These are phyloP conservation scores for Schoenoplectus triqueter DNA, from an alignment of 202 grass and related monocot species.

Conservation along the genomic window DNA sequence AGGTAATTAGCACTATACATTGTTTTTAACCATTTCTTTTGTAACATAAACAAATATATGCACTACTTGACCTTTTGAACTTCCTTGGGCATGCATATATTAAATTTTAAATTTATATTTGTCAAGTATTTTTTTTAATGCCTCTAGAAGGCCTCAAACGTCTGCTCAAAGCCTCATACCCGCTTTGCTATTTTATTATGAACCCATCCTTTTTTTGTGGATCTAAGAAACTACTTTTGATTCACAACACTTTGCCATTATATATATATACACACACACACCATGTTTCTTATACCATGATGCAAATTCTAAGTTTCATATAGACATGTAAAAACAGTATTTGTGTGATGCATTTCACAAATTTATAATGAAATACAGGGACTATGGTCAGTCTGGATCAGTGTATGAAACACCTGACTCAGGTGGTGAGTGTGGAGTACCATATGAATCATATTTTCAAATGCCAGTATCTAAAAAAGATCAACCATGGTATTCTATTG, in stretches of 20 bases:
- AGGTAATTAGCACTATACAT: conserved; percentile 45
- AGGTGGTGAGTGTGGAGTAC: conserved; percentile 73
- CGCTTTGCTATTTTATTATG: not conserved
- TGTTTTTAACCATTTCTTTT: not conserved
- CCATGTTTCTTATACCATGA: not conserved
- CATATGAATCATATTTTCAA: conserved; percentile 83
- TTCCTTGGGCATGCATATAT: conserved; percentile 13
- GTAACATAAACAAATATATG: not conserved
- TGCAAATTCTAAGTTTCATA: not conserved
- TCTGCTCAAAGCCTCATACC: too few species aligned
- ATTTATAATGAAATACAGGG: conserved; percentile 46
- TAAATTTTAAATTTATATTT: not conserved
- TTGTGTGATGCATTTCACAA: not conserved
- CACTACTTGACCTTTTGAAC: not conserved
- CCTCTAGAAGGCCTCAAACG: too few species aligned
- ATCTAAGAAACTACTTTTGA: not conserved
- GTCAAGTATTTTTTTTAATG: not conserved
- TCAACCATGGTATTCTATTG: conserved; percentile 88
- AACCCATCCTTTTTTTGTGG: not conserved
- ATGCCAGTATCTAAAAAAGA: conserved; percentile 66
- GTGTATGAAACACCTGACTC: conserved; percentile 75
- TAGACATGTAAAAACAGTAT: not conserved
- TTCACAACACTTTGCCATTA: not conserved
- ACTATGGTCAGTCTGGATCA: conserved; percentile 61
- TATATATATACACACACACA: not conserved